A percentile compares a stretch with the other conserved stretches of the same genome.
phyloP scores from a whole-genome alignment of 495 filamentous ascomycete genomes.

The Viridothelium virens region DNA sequence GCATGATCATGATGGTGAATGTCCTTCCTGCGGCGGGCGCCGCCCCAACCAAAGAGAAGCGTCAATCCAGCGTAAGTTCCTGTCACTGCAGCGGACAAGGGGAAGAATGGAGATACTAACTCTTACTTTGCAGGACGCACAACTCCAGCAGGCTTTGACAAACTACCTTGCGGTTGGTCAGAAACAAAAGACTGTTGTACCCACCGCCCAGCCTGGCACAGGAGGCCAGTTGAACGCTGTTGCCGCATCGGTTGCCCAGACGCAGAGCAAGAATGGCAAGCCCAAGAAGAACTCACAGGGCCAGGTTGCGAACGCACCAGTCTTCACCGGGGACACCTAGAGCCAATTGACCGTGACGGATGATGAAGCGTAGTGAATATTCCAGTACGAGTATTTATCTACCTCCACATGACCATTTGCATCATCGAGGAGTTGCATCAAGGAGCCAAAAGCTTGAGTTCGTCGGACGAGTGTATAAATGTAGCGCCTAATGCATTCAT shows the following conservation, averaged over 20 bases:
- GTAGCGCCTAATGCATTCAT: conserved; percentile 7
- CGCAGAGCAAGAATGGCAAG: conserved; percentile 5
- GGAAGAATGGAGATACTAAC: conserved; percentile 3
- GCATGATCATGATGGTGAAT: conserved; percentile 11
- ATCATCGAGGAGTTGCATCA: conserved; percentile 10
- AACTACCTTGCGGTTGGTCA: conserved; percentile 10
- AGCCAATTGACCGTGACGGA: not conserved
- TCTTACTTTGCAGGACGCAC: not conserved
- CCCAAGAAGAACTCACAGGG: conserved; percentile 9
- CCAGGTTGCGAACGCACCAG: conserved; percentile 10
- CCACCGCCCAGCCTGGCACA: conserved; percentile 4
- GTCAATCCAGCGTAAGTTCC: conserved; percentile 5
- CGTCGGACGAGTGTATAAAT: conserved; percentile 8
- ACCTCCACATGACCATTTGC: conserved; percentile 8
- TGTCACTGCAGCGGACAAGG: not conserved
- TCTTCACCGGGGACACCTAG: conserved; percentile 5
- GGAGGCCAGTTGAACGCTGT: conserved; percentile 7
- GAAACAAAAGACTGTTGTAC: conserved; percentile 8
- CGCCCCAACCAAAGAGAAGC: not conserved
- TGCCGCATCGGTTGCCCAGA: conserved; percentile 9
- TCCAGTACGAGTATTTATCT: conserved; percentile 3
- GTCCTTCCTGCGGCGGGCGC: not conserved
- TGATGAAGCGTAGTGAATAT: conserved; percentile 4
- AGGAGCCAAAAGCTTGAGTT: conserved; percentile 7
- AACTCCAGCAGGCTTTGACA: conserved; percentile 8